These are phyloP conservation scores for Ogataea philodendri DNA, from an alignment of 805 yeast genomes.

Conservation along the genomic window DNA sequence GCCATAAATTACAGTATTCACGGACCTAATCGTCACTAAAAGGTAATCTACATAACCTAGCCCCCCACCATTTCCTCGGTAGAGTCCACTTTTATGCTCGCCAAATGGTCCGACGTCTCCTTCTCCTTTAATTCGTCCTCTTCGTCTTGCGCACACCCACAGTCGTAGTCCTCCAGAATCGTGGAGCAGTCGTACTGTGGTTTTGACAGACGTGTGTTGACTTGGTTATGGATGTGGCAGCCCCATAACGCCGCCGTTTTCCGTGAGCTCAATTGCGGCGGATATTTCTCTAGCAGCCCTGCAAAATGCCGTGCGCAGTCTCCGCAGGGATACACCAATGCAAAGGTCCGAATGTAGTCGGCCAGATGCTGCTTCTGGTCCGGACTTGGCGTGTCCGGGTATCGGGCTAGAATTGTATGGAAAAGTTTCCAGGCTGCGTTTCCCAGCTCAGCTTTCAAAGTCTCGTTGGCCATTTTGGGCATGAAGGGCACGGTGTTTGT, in stretches of 20 bases:
- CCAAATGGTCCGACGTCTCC: constrained; percentile 39
- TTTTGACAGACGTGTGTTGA: constrained; percentile 69
- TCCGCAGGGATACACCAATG: constrained; percentile 94
- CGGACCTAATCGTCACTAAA: neutral
- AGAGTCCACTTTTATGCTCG: constrained; percentile 46
- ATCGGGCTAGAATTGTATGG: constrained; percentile 89
- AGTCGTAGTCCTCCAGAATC: constrained; percentile 87
- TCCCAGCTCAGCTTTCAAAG: constrained; percentile 71
- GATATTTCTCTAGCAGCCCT: constrained; percentile 61
- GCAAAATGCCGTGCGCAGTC: constrained; percentile 94
- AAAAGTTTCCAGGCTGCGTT: constrained; percentile 88
- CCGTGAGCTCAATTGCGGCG: constrained; percentile 80
- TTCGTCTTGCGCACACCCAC: constrained; percentile 89
- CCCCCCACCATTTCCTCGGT: constrained; percentile 35
- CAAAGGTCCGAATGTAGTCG: constrained; percentile 69
- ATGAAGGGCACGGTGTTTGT: constrained; percentile 48
- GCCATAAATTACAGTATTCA: constrained; percentile 1
- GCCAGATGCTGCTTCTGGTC: constrained; percentile 62
- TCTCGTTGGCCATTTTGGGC: constrained; percentile 91
- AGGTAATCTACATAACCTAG: constrained; percentile 5
- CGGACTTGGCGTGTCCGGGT: constrained; percentile 75
- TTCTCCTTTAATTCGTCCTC: constrained; percentile 49
- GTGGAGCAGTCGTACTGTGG: constrained; percentile 78
- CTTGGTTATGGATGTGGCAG: constrained; percentile 85
- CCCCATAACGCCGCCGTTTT: constrained; percentile 94